Evolutionary conservation across 441 rosid genomes (phyloP), one percentile per base, ranked within the genome.

Genomic region (Bruguiera hainesii): DNA sequence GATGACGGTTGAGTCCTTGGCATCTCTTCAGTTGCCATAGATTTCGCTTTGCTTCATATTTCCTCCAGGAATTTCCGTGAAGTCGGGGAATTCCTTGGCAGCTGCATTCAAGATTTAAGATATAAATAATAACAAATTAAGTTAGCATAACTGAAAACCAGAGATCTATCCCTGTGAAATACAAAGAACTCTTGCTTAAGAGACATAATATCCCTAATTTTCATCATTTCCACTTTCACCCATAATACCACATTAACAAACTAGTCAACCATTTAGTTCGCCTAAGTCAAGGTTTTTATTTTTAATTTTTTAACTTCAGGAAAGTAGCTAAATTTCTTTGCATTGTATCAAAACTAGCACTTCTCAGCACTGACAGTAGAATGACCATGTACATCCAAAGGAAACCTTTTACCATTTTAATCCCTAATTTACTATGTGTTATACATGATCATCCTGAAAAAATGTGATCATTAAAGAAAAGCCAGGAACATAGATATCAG

Each of bases 1-100:
- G 85, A 81, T 53, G 90, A 78, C 10, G 87, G 69, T 23, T 62
- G 80, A 46, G 75, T 77, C 82, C 78, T 88, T 63, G 89, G 78
- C 94, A 91, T 79, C 73, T 88, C 89, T 71, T 94, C 92, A 31
- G 97, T 89, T 78, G 98, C 98, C 73, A 77, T 88, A 57, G 91
- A 88, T 79, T 94, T 88, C 75, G 91, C 89, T 87, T 84, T 87
- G 56, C 23, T 52, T 50, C 96, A 86, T 64, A 94, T 72, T 80
- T 91, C 98, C 74, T 94, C 99, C 20, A 76, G 78, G 76, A 91
- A 87, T 79, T 84, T 91, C 98, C 97, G 89, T 30, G 91, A 81
- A 60, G 87, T 79, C 37, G 82, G 74, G 50, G 83, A 76, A 73
- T 80, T 82, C 78, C 76, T 81, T 72, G 77, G 79, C 68, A 78